These are phyloP conservation scores for Pestalotiopsis sp. DNA, from an alignment of 2,329 filamentous ascomycete genomes.

Conservation along the genomic window DNA sequence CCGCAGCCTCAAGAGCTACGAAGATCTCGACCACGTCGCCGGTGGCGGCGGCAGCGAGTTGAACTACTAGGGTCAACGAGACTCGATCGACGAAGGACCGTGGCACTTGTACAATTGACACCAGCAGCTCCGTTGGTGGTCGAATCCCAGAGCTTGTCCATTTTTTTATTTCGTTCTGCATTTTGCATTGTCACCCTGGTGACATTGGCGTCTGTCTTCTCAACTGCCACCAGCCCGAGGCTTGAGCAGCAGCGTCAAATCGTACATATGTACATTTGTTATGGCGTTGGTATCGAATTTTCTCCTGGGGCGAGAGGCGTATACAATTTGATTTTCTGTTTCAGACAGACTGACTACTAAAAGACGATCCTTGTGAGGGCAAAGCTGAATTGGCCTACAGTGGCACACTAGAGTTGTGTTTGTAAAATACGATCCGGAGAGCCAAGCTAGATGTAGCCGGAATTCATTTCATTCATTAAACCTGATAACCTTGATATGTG, in stretches of 20 bases:
- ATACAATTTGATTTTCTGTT: neutral
- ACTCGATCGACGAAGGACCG: neutral
- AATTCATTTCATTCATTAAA: neutral
- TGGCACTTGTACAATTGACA: neutral
- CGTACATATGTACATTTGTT: neutral
- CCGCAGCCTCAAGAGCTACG: slow-evolving; percentile 92
- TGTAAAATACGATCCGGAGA: neutral
- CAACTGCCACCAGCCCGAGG: neutral
- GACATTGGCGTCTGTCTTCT: neutral
- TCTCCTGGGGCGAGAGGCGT: neutral
- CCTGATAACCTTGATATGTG: neutral
- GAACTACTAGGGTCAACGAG: slow-evolving; percentile 70
- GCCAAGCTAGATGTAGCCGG: neutral
- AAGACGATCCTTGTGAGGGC: neutral
- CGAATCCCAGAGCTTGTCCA: neutral
- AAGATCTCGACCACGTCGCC: slow-evolving; percentile 88
- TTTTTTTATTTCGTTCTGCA: slow-evolving; percentile 2
- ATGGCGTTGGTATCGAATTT: neutral
- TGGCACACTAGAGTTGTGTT: neutral
- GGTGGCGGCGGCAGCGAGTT: slow-evolving; percentile 78
- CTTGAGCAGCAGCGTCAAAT: neutral
- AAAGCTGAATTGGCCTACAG: neutral
- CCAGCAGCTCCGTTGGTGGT: neutral
- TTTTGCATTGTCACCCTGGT: slow-evolving; percentile 6
- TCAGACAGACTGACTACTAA: slow-evolving; percentile 1